phyloP scores from a whole-genome alignment of 805 yeast genomes.

The Komagataella pastoris region DNA sequence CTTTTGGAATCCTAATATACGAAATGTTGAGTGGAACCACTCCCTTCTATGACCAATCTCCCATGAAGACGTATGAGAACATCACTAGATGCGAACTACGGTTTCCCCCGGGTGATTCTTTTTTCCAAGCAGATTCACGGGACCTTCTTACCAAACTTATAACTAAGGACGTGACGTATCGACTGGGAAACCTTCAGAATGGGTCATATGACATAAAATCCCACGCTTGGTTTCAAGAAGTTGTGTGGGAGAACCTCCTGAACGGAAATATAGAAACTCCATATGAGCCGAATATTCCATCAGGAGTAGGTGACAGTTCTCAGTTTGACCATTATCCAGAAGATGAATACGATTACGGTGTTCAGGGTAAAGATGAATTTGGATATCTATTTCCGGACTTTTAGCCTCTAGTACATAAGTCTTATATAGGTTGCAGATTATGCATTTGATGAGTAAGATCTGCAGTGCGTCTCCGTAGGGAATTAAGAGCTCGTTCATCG shows the following conservation, averaged over 20 bases:
- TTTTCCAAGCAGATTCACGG: conserved; percentile 38
- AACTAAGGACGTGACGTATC: conserved; percentile 38
- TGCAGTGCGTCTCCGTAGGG: not conserved
- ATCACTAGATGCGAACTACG: conserved; percentile 38
- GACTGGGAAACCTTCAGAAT: conserved; percentile 44
- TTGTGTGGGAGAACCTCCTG: conserved; percentile 45
- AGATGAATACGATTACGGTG: conserved; percentile 77
- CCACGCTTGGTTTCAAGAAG: conserved; percentile 49
- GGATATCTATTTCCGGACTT: conserved; percentile 19
- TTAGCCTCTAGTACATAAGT: conserved; percentile 1
- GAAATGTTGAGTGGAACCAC: conserved; percentile 54
- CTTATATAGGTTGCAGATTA: not conserved
- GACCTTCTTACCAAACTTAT: conserved; percentile 37
- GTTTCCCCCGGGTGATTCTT: conserved; percentile 25
- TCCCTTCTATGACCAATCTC: conserved; percentile 50
- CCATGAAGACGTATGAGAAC: conserved; percentile 51
- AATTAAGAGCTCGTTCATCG: not conserved
- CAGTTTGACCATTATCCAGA: conserved; percentile 64
- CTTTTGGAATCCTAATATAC: conserved; percentile 43
- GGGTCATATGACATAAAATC: conserved; percentile 43
- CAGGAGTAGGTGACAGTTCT: conserved; percentile 52
- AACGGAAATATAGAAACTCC: conserved; percentile 49
- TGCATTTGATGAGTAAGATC: not conserved
- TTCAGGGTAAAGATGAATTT: conserved; percentile 32
- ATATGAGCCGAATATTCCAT: conserved; percentile 50